Evolutionary conservation across 2,329 filamentous ascomycete genomes (phyloP).

Genomic region (Paecilomyces sp.): DNA sequence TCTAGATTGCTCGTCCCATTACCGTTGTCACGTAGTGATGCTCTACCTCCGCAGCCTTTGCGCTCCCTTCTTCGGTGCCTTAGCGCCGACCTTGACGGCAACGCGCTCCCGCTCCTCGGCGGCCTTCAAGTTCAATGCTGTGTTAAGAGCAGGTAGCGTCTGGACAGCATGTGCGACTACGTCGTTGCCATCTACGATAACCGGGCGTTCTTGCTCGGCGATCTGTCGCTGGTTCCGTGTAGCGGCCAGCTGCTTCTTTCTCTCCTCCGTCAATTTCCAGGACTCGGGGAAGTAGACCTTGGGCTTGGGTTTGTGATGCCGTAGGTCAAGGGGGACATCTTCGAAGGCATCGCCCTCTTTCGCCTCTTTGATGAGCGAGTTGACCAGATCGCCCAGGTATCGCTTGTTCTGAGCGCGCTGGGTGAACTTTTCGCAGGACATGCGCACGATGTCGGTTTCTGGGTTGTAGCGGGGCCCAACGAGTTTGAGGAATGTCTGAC

Average conservation of each 20-base stretch:
- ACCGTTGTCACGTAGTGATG: not conserved
- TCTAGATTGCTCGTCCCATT: not conserved
- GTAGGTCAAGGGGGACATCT: constrained; percentile 81
- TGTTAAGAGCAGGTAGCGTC: constrained; percentile 25
- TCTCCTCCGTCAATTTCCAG: constrained; percentile 72
- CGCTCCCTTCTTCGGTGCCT: constrained; percentile 9
- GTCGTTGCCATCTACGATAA: constrained; percentile 48
- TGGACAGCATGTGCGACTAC: constrained; percentile 29
- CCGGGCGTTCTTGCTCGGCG: constrained; percentile 50
- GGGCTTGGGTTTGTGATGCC: constrained; percentile 68
- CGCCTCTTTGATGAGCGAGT: constrained; percentile 65
- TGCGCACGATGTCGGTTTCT: constrained; percentile 70
- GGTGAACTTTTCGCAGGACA: constrained; percentile 83
- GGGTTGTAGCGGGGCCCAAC: constrained; percentile 83
- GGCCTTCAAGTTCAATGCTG: constrained; percentile 17
- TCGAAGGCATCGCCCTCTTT: constrained; percentile 78
- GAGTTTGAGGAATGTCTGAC: constrained; percentile 79
- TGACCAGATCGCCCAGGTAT: constrained; percentile 75
- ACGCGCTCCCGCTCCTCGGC: constrained; percentile 18
- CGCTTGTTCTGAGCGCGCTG: constrained; percentile 94
- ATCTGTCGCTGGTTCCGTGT: constrained; percentile 47
- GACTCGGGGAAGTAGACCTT: constrained; percentile 68
- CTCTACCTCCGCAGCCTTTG: not conserved
- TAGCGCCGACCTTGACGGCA: constrained; percentile 17
- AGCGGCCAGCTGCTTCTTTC: constrained; percentile 58